Conservation (phyloP, 192 early-diverging fungal genomes). For the Backusella sp. region DNA sequence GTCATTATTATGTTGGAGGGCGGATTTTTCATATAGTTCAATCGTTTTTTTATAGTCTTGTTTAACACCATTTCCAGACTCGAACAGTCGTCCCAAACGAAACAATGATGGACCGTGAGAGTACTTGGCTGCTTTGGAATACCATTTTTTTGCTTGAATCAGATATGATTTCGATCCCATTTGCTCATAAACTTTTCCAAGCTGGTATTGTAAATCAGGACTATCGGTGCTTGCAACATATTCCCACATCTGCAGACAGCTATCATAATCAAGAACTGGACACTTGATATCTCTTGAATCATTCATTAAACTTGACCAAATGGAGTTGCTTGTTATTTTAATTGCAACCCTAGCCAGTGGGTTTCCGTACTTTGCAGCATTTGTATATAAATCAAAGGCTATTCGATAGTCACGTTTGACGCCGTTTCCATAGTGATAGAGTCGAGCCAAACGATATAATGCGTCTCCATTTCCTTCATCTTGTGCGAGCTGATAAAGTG, state of each 20-base stretch:
- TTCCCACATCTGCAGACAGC: background rate
- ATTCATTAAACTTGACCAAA: background rate
- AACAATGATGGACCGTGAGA: background rate
- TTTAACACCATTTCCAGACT: background rate
- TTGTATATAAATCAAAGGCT: background rate
- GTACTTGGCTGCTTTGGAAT: background rate
- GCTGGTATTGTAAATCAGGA: background rate
- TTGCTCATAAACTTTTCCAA: background rate
- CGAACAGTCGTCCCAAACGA: background rate
- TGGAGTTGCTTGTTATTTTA: background rate
- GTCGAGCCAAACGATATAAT: background rate
- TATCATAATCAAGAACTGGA: background rate
- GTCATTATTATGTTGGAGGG: background rate
- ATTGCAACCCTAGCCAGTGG: background rate
- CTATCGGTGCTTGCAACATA: background rate
- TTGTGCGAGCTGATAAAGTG: too few species aligned
- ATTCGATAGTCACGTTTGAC: background rate
- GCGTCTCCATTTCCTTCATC: background rate
- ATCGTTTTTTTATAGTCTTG: background rate
- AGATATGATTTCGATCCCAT: background rate
- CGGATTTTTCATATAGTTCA: background rate
- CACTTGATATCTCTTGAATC: background rate
- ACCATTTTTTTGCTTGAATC: background rate
- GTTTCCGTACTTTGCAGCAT: background rate
- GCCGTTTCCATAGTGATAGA: background rate